Percentiles rank a stretch among this genome's conserved stretches.
phyloP scores from a whole-genome alignment of 1,284 basidiomycete genomes.

The Microbotryum lychnidis-dioicae region DNA sequence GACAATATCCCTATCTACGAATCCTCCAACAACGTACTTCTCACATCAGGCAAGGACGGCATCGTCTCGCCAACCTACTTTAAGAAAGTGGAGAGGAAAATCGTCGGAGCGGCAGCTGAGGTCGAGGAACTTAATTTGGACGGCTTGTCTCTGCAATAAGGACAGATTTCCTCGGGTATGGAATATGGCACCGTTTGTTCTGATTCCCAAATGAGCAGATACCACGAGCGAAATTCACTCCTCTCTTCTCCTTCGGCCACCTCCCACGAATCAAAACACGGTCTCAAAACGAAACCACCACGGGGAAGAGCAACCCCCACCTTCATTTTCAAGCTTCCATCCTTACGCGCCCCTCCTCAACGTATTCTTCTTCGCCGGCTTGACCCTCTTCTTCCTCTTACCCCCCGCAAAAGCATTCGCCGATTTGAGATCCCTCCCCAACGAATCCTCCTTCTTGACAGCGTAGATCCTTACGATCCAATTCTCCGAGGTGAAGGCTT shows the following conservation, averaged over 20 bases:
- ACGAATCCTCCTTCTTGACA: conserved; percentile 86
- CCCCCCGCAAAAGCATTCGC: conserved; percentile 78
- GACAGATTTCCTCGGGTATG: too few relatives aligned
- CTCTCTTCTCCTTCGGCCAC: too few relatives aligned
- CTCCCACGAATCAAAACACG: too few relatives aligned
- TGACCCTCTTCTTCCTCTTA: conserved; percentile 62
- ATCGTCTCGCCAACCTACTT: conserved; percentile 56
- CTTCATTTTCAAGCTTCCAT: too few relatives aligned
- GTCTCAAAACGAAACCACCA: too few relatives aligned
- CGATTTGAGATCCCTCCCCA: conserved; percentile 77
- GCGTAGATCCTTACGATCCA: conserved; percentile 97
- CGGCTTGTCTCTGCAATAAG: too few relatives aligned
- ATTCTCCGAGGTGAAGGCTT: conserved; percentile 94
- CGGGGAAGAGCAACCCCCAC: too few relatives aligned
- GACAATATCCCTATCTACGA: conserved; percentile 63
- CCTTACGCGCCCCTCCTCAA: too few relatives aligned
- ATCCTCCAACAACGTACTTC: conserved; percentile 73
- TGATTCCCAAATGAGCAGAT: too few relatives aligned
- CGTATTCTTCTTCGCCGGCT: conserved; percentile 4
- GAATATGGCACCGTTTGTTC: too few relatives aligned
- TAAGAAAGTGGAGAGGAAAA: conserved; percentile 9
- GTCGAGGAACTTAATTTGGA: too few relatives aligned
- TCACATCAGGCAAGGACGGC: conserved; percentile 61
- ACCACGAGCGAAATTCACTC: too few relatives aligned
- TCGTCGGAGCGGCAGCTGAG: background rate